Base-by-base conservation (phyloP, 805 yeast species). In the Candida alai region DNA sequence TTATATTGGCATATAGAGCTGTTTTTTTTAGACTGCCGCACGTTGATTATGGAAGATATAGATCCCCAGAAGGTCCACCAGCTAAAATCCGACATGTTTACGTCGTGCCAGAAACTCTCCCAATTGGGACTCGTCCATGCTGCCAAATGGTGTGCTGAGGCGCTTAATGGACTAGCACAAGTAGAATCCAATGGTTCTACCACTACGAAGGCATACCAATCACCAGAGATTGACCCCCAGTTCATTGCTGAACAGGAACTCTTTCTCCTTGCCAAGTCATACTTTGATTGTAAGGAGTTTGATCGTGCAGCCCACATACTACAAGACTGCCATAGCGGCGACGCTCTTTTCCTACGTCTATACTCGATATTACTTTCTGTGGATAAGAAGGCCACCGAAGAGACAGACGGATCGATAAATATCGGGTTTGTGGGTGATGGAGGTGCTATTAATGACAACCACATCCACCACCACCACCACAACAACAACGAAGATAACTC, bases 61-160 rank as follows among this genome's bases (percentile, higher is more conserved):
- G n/a, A n/a, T n/a, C n/a, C n/a, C n/a, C n/a, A n/a, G n/a, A n/a
- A n/a, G n/a, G n/a, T n/a, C n/a, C n/a, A n/a, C n/a, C 36, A 39
- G 31, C 26, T 51, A 20, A 41, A 65, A 16, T 29, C 28, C 5
- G 55, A 60, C n/a, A 47, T 65, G 17, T 49, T 47, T 34, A 44
- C 41, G 6, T 59, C 69, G 10, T 50, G 54, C 23, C 46, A 46
- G 14, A 61, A 65, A 4, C 62, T 86, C 13, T 54, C 76, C 1
- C 72, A 74, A 21, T 62, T 85, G 40, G 76, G 83, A 39, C 64
- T 87, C 9, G 69, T 70, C 48, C 78, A 77, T 33, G 79, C 88
- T 0, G 76, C 95, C 3, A 85, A 85, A 62, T 88, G 95, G 95
- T 69, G 65, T 37, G 79, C 86, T 2, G 96, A 87, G 49, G 95